Evolutionary conservation across 306 rosid species (phyloP).

Genomic region (Cajanus cajan): DNA sequence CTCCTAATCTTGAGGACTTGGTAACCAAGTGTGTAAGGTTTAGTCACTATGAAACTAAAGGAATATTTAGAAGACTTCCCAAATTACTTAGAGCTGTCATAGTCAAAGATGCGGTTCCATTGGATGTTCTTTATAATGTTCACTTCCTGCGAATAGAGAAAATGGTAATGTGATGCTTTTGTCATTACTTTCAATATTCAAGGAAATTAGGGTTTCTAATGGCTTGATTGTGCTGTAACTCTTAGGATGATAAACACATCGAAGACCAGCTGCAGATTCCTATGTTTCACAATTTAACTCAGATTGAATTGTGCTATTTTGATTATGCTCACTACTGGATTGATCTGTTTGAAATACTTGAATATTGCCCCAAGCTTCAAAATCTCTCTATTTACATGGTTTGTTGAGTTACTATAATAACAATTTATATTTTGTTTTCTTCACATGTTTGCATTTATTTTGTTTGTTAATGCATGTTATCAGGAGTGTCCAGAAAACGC

Average conservation of each 20-base stretch:
- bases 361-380: not conserved
- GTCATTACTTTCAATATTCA: not conserved
- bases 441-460: not conserved
- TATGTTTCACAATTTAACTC: not conserved
- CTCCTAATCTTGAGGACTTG: not conserved
- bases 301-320: not conserved
- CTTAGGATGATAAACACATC: not conserved
- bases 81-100: not conserved
- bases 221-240: not conserved
- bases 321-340: not conserved
- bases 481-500: not conserved
- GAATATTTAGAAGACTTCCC: not conserved
- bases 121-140: not conserved
- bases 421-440: no score
- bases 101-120: not conserved
- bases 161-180: not conserved
- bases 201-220: not conserved
- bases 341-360: not conserved
- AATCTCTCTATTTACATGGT: not conserved
- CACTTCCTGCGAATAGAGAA: not conserved
- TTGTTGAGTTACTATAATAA: no score
- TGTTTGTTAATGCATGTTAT: no score
- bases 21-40: accelerated
- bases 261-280: not conserved
- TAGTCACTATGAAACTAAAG: not conserved